phyloP scores from a whole-genome alignment of 768 basidiomycete species.

The Suillus fuscotomentosus region DNA sequence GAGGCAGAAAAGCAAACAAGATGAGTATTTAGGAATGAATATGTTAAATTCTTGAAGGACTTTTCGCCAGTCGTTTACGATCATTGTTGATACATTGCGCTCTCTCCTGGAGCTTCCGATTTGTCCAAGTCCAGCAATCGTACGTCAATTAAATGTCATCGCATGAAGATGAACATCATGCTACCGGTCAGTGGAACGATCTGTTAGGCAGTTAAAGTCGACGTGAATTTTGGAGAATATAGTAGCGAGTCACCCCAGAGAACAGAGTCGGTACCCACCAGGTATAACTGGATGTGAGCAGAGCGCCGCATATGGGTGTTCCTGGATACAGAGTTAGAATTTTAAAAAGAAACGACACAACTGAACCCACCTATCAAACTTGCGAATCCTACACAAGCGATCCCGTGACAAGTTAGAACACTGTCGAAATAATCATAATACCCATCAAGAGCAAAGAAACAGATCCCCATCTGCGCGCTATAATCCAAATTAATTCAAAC shows the following conservation, averaged over 20 bases:
- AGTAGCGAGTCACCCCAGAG: slow-evolving; percentile 34
- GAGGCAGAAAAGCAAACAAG: no score
- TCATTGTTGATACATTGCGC: no score
- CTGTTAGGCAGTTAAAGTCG: background rate
- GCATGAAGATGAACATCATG: background rate
- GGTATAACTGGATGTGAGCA: slow-evolving; percentile 29
- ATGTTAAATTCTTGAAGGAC: no score
- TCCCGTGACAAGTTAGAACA: no score
- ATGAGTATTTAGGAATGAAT: no score
- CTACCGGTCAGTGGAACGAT: background rate
- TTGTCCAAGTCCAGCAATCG: no score
- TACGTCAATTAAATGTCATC: background rate
- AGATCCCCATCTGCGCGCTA: slow-evolving; percentile 43
- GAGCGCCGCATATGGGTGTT: slow-evolving; percentile 55
- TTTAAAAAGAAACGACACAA: background rate
- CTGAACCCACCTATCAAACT: slow-evolving; percentile 17
- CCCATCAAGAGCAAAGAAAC: slow-evolving; percentile 42
- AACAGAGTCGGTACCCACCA: slow-evolving; percentile 62
- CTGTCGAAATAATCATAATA: background rate
- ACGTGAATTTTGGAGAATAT: background rate
- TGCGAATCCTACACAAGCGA: slow-evolving; percentile 18
- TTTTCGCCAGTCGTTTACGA: no score
- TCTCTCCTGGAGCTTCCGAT: no score
- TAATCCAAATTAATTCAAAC: background rate
- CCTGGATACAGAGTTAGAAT: slow-evolving; percentile 34